Percentiles rank a stretch among this genome's conserved stretches.
These are phyloP conservation scores for Calonectria leucothoes DNA, from an alignment of 2,329 filamentous ascomycete genomes.

Conservation along the genomic window DNA sequence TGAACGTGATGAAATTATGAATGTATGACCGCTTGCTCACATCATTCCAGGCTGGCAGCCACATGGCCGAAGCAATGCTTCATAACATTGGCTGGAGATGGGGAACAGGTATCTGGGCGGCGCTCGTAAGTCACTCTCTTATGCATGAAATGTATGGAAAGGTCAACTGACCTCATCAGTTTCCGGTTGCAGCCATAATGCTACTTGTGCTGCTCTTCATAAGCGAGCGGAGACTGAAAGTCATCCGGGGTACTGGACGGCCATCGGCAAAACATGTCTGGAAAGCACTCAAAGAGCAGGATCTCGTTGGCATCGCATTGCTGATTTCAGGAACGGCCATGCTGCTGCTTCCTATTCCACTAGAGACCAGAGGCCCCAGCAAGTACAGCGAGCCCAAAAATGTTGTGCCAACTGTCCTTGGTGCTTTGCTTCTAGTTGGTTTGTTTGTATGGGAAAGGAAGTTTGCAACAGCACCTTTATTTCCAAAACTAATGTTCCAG, in stretches of 20 bases:
- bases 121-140: background rate
- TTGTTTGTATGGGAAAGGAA: background rate
- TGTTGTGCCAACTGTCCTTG: background rate
- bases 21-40: background rate
- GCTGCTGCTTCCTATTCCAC: background rate
- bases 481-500: background rate
- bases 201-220: background rate
- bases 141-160: too few species aligned
- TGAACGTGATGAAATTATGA: background rate
- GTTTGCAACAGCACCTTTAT: background rate
- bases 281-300: background rate
- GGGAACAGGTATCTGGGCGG: background rate
- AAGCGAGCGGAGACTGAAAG: background rate
- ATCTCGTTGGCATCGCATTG: background rate
- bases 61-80: background rate
- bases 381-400: background rate
- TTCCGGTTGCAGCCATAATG: background rate
- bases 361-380: background rate
- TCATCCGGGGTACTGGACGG: background rate
- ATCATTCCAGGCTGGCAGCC: background rate
- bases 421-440: background rate
- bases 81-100: background rate
- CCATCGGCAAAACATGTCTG: background rate
- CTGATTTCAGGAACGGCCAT: background rate
- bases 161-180: background rate